Base-by-base conservation (phyloP, 2,329 filamentous ascomycete species). In the Fusarium staphyleae region DNA sequence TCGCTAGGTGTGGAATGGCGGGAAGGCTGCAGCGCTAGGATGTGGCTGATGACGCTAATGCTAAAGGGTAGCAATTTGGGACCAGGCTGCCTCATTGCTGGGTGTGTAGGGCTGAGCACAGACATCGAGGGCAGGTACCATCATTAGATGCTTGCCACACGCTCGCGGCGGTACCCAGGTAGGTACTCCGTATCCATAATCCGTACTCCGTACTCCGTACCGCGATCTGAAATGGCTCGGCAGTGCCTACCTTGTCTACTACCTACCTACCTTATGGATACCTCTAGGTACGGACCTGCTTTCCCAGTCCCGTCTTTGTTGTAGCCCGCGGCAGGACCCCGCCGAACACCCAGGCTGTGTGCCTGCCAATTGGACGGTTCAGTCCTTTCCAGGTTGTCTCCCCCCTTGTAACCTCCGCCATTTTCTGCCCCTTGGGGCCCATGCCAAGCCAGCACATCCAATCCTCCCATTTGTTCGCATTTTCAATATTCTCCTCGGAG, bases 21-120 rank as follows among this genome's bases (percentile, higher is more conserved):
- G 66, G 63, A 68, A 50, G 58, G 52, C 63, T 60, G 55, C 51
- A 55, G 51, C 55, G 58, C 58, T 64, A 68, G 66, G 62, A 48
- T 64, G 66, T 68, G 60, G 62, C 66, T 65, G 48, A 63, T 55
- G 60, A 60, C 62, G 53, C 63, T 67, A 65, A 62, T 52, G 56
- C 56, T 65, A 62, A 54, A 52, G 57, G 52, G 52, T 62, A 44
- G 51, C 50, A 67, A 67, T 66, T 63, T 58, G 45, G 43, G 52
- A 29, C 50, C 42, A 29, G 50, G 43, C 43, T 49, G 46, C 55
- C 51, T 45, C 48, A 40, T 57, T 44, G 58, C 39, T 56, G 43
- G 54, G 49, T 48, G 54, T 50, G 56, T 68, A 68, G 66, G 66
- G 66, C 66, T 68, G 66, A 68, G 66, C 66, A 66, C 57, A 52